Percentiles rank a stretch among this genome's conserved stretches.
Evolutionary conservation across 75 land plant genomes (phyloP).

Genomic region (Larix kaempferi): DNA sequence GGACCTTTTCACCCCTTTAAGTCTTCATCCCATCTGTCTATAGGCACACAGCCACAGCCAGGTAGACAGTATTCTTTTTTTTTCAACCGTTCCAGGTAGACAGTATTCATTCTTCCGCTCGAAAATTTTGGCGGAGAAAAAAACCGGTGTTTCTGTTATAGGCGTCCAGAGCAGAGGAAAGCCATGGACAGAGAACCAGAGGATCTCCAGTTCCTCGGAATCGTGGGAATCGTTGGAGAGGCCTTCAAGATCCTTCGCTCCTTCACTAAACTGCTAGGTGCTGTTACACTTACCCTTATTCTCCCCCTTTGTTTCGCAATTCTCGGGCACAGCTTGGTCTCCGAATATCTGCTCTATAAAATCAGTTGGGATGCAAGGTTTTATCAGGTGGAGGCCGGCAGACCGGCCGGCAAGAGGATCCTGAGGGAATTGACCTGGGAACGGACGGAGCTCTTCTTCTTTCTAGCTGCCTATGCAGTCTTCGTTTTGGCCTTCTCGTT

Average conservation of each 20-base stretch:
- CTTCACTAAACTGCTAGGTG: constrained; percentile 25
- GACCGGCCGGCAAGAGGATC: constrained; percentile 10
- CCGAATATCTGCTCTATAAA: constrained; percentile 31
- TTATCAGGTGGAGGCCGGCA: constrained; percentile 10
- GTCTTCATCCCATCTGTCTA: no score
- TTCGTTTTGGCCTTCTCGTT: constrained; percentile 44
- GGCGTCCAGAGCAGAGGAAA: no score
- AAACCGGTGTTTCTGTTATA: no score
- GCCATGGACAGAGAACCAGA: constrained; percentile 57
- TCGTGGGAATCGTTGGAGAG: constrained; percentile 49
- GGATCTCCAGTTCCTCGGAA: constrained; percentile 53
- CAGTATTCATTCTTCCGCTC: no score
- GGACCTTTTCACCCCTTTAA: no score
- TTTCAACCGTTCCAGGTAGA: no score
- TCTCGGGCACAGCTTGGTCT: constrained; percentile 37
- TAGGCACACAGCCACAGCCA: no score
- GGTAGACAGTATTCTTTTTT: no score
- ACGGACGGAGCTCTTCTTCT: constrained; percentile 17
- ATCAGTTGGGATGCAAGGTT: constrained; percentile 27
- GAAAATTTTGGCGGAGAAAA: no score
- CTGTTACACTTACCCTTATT: constrained; percentile 43
- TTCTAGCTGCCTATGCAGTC: constrained; percentile 28
- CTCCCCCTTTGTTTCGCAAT: constrained; percentile 56
- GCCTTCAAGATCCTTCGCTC: constrained; percentile 16
- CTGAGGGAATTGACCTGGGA: constrained; percentile 18